Percentiles rank a stretch among this genome's conserved stretches.
Evolutionary conservation across 257 asterid species (phyloP).

Genomic region (Solanum clarkiae): DNA sequence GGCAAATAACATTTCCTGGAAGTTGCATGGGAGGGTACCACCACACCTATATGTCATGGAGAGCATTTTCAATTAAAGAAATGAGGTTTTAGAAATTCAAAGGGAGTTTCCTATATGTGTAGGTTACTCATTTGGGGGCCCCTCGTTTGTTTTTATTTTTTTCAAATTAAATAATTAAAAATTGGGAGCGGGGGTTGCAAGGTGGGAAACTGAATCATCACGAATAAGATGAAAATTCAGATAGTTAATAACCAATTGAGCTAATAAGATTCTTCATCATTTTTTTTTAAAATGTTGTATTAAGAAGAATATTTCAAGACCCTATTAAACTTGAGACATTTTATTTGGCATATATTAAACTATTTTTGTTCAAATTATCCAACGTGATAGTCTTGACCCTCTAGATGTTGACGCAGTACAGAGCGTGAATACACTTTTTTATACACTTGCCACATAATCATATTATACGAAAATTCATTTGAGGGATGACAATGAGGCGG

Average conservation of each 20-base stretch:
- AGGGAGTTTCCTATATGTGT: background rate
- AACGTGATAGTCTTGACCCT: too few species aligned
- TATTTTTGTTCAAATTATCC: background rate
- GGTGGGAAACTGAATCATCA: background rate
- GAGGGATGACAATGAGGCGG: too few species aligned
- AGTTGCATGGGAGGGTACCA: constrained; percentile 34
- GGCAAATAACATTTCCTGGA: constrained; percentile 20
- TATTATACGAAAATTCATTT: too few species aligned
- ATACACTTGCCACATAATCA: too few species aligned
- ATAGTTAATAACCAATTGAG: too few species aligned
- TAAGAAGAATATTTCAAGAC: background rate
- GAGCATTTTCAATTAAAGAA: background rate
- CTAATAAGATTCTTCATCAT: background rate
- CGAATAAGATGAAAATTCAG: too few species aligned
- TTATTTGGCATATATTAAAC: background rate
- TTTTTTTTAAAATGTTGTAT: background rate
- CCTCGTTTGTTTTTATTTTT: too few species aligned
- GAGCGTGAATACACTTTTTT: too few species aligned
- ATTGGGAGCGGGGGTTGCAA: background rate
- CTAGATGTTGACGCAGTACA: background rate
- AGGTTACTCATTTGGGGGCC: background rate
- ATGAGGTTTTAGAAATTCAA: background rate
- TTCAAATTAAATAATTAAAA: too few species aligned
- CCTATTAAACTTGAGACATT: background rate
- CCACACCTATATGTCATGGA: background rate